These are phyloP conservation scores for Takashimella koratensis DNA, from an alignment of 1,284 basidiomycete genomes.

Conservation along the genomic window DNA sequence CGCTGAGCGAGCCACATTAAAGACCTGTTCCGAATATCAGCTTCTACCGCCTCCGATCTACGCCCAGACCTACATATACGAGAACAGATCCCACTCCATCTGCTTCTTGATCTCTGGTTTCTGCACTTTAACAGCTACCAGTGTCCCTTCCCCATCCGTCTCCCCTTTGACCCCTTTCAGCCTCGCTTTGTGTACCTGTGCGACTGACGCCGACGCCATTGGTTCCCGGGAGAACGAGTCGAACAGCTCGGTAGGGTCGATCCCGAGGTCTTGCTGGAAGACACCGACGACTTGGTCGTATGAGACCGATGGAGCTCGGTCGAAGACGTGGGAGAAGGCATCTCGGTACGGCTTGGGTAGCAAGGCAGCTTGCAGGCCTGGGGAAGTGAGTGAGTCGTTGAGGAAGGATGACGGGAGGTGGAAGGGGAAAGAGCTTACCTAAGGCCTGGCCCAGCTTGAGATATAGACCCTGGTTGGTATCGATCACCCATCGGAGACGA, in stretches of 20 bases:
- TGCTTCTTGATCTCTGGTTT: conserved; percentile 81
- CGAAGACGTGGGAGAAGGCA: conserved; percentile 76
- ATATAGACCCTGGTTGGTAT: conserved; percentile 77
- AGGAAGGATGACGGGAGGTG: not conserved
- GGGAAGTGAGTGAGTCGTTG: conserved; percentile 1
- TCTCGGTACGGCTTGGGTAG: conserved; percentile 75
- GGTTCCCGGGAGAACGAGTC: conserved; percentile 68
- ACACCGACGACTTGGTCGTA: conserved; percentile 65
- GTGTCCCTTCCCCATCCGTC: conserved; percentile 20
- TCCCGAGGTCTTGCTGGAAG: conserved; percentile 65
- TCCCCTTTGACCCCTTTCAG: conserved; percentile 46
- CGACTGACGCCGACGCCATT: conserved; percentile 79
- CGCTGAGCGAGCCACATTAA: conserved; percentile 45
- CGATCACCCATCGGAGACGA: conserved; percentile 70
- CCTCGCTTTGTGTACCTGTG: conserved; percentile 79
- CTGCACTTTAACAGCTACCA: conserved; percentile 87
- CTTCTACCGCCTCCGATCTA: not conserved
- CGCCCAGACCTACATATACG: conserved; percentile 37
- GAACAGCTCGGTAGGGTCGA: conserved; percentile 68
- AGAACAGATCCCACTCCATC: conserved; percentile 71
- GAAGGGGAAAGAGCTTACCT: conserved; percentile 19
- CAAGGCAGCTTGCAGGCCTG: conserved; percentile 75
- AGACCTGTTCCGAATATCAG: conserved; percentile 15
- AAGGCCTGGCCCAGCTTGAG: conserved; percentile 72
- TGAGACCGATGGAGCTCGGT: conserved; percentile 77